phyloP scores from a whole-genome alignment of 352 stramenopile genomes.

The Elongisporangium undulatum region DNA sequence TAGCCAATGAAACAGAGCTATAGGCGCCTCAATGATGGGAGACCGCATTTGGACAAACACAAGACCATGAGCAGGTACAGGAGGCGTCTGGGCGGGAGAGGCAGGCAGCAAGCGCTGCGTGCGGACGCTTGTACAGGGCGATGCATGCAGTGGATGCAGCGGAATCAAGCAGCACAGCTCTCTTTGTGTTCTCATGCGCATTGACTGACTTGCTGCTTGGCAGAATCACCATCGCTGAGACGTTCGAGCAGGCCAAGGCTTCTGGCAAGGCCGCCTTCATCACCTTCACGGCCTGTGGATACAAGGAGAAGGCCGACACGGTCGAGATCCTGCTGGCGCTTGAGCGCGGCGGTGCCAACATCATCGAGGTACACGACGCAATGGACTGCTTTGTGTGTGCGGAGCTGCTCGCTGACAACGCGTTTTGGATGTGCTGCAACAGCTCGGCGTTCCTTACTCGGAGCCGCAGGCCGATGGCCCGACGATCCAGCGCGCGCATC shows the following conservation, averaged over 20 bases:
- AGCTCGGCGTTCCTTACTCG: conserved; percentile 97
- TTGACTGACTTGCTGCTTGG: neutral
- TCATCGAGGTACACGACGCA: conserved; percentile 86
- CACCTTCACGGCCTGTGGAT: conserved; percentile 96
- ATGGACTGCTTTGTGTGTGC: neutral
- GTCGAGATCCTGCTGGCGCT: conserved; percentile 95
- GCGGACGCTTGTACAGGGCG: neutral
- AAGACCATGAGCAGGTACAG: conserved; percentile 2
- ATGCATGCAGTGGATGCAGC: neutral
- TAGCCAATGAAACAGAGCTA: conserved; percentile 10
- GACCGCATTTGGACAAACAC: conserved; percentile 7
- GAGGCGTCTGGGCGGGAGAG: neutral
- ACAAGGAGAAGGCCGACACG: conserved; percentile 93
- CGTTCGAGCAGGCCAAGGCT: conserved; percentile 67
- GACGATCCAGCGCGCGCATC: conserved; percentile 95
- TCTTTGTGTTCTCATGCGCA: no score
- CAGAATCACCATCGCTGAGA: conserved; percentile 63
- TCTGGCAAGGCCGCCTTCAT: conserved; percentile 91
- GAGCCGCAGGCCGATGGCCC: conserved; percentile 98
- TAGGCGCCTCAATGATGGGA: conserved; percentile 6
- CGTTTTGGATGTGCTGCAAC: neutral
- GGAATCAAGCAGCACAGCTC: neutral
- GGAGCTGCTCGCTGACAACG: neutral
- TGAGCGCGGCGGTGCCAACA: conserved; percentile 93
- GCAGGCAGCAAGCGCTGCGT: neutral